Percentiles rank a stretch among this genome's conserved stretches.
Conservation (phyloP, 495 filamentous ascomycete genomes). For the Aspergillus avenaceus region DNA sequence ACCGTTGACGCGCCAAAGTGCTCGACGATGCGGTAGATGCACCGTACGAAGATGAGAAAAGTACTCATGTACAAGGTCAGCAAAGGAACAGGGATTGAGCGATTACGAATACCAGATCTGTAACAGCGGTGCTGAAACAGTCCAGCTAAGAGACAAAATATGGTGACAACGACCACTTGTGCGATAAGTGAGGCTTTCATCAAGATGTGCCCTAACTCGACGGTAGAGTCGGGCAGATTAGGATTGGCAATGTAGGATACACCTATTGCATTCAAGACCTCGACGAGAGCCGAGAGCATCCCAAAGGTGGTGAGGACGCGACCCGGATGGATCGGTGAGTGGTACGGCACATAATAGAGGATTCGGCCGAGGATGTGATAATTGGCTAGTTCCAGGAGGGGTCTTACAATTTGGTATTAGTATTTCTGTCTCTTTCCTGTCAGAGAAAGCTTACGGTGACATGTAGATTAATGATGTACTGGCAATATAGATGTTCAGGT, state of each 20-base stretch:
- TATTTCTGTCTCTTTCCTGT: background rate
- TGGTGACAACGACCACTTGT: conserved; percentile 50
- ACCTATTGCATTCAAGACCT: conserved; percentile 57
- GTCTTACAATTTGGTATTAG: conserved; percentile 28
- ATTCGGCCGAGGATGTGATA: conserved; percentile 66
- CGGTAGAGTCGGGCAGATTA: conserved; percentile 27
- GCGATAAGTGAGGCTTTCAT: conserved; percentile 55
- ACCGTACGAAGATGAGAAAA: conserved; percentile 47
- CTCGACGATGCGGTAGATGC: conserved; percentile 58
- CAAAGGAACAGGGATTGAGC: conserved; percentile 46
- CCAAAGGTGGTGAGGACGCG: conserved; percentile 61
- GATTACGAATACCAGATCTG: conserved; percentile 37
- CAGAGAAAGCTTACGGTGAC: conserved; percentile 43
- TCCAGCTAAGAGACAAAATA: conserved; percentile 50
- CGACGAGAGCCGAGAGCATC: conserved; percentile 54
- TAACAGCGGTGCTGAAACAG: conserved; percentile 52
- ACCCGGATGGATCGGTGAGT: conserved; percentile 61
- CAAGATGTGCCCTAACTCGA: conserved; percentile 42
- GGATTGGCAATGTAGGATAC: conserved; percentile 51
- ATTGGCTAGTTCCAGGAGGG: conserved; percentile 61
- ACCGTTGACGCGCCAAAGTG: conserved; percentile 38
- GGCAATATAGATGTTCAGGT: conserved; percentile 47
- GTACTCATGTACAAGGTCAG: conserved; percentile 54
- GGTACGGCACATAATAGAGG: conserved; percentile 65
- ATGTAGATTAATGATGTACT: conserved; percentile 50